phyloP scores from a whole-genome alignment of 2,329 filamentous ascomycete genomes.

The Cladosporium austrohemisphaericum region DNA sequence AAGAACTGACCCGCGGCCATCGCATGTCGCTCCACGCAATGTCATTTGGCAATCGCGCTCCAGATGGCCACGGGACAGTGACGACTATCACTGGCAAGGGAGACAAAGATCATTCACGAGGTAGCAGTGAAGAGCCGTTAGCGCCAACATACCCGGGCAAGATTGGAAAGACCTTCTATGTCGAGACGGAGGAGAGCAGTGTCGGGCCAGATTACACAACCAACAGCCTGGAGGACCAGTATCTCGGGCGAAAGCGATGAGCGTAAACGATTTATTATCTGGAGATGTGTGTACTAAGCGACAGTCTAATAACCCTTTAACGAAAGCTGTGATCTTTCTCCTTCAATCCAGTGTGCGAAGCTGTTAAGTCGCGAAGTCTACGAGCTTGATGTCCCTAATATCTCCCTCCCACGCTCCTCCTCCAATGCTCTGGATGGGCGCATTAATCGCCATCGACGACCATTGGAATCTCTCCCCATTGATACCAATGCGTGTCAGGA shows the following conservation, averaged over 20 bases:
- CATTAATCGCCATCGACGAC: slow-evolving; percentile 46
- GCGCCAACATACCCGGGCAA: slow-evolving; percentile 6
- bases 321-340: no score
- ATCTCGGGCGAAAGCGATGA: no score
- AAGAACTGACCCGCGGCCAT: slow-evolving; percentile 7
- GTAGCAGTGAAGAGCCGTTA: slow-evolving; percentile 10
- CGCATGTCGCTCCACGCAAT: slow-evolving; percentile 11
- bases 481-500: slow-evolving; percentile 42
- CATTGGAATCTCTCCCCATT: slow-evolving; percentile 42
- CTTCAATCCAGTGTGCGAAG: no score
- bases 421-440: slow-evolving; percentile 40
- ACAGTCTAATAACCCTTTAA: no score
- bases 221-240: no score
- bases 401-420: slow-evolving; percentile 28
- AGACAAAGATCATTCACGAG: background rate
- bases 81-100: slow-evolving; percentile 9
- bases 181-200: slow-evolving; percentile 6
- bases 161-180: slow-evolving; percentile 10
- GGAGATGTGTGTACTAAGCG: no score
- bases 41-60: slow-evolving; percentile 3
- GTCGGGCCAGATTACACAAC: no score
- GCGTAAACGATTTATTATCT: no score
- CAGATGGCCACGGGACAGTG: slow-evolving; percentile 6
- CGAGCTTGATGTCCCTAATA: slow-evolving; percentile 19
- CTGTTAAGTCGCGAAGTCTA: slow-evolving; percentile 21